These are phyloP conservation scores for Aspergillus transmontanensis DNA, from an alignment of 2,329 filamentous ascomycete species.

Conservation along the genomic window DNA sequence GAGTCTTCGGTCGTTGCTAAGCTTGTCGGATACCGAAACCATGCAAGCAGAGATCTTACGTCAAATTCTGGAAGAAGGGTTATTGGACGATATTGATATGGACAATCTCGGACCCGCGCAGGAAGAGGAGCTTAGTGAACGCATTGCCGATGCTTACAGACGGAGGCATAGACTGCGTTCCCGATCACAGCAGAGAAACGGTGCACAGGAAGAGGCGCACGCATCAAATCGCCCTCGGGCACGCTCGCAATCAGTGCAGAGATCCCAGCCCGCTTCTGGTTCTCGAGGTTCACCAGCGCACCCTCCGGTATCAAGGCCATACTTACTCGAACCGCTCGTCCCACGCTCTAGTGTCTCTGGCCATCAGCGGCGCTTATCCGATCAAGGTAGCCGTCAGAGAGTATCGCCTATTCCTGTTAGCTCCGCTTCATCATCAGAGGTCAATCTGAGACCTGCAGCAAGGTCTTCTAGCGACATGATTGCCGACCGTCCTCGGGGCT, in stretches of 20 bases:
- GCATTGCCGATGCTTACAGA: constrained; percentile 86
- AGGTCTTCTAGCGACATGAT: constrained; percentile 42
- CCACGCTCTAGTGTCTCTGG: constrained; percentile 22
- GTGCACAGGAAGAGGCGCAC: constrained; percentile 36
- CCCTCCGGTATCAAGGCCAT: constrained; percentile 34
- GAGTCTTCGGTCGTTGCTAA: constrained; percentile 81
- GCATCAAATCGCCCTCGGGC: constrained; percentile 30
- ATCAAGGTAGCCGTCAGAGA: constrained; percentile 35
- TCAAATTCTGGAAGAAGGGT: constrained; percentile 83
- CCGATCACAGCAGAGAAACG: constrained; percentile 36
- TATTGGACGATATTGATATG: constrained; percentile 84
- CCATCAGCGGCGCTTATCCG: constrained; percentile 41
- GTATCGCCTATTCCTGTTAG: constrained; percentile 37
- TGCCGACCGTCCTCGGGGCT: constrained; percentile 31
- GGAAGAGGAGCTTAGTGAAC: constrained; percentile 86
- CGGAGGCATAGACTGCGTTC: constrained; percentile 64
- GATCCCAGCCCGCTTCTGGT: constrained; percentile 20
- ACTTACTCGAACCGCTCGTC: constrained; percentile 35
- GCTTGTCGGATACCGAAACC: constrained; percentile 73
- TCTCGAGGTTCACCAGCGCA: constrained; percentile 25
- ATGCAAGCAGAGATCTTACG: constrained; percentile 86
- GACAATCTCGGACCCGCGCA: constrained; percentile 81
- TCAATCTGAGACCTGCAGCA: constrained; percentile 32
- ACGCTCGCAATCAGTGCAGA: constrained; percentile 35
- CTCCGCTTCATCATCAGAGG: constrained; percentile 39